Evolutionary conservation across 305 asterid species (phyloP).

Genomic region (Rubia peregrina): DNA sequence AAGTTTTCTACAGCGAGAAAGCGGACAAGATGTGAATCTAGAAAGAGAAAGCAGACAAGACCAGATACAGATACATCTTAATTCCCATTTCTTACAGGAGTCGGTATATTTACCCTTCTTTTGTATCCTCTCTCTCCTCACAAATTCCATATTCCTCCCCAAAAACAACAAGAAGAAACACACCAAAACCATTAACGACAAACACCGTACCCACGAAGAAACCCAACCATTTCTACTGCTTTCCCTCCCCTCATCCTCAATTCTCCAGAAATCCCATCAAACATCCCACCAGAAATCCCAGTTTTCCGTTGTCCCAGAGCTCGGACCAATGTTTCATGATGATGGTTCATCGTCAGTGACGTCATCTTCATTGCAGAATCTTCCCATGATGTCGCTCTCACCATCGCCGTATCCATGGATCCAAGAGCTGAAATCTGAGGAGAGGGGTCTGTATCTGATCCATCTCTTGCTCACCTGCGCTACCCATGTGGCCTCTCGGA

Average conservation of each 20-base stretch:
- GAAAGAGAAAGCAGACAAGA: conserved; percentile 13
- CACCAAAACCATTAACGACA: not conserved
- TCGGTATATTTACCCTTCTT: conserved; percentile 1
- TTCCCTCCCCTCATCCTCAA: not conserved
- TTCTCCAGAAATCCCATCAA: not conserved
- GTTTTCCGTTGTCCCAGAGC: not conserved
- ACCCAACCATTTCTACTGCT: not conserved
- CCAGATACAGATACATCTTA: conserved; percentile 5
- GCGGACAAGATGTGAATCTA: conserved; percentile 18
- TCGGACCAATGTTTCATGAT: conserved; percentile 61
- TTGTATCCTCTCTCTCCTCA: not conserved
- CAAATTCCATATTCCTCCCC: not conserved
- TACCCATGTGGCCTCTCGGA: conserved; percentile 66
- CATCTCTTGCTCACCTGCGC: conserved; percentile 79
- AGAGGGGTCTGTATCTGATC: conserved; percentile 72
- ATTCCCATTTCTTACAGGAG: not conserved
- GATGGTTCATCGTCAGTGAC: conserved; percentile 86
- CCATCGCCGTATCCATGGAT: conserved; percentile 77
- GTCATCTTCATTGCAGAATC: conserved; percentile 57
- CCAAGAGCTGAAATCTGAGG: conserved; percentile 77
- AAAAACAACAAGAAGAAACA: not conserved
- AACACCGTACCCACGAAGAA: not conserved
- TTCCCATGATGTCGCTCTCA: conserved; percentile 50
- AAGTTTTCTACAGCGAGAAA: conserved; percentile 12
- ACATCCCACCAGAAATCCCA: not conserved